Evolutionary conservation across 73 alveolate genomes (phyloP).

Genomic region (Paramecium pentaurelia): DNA sequence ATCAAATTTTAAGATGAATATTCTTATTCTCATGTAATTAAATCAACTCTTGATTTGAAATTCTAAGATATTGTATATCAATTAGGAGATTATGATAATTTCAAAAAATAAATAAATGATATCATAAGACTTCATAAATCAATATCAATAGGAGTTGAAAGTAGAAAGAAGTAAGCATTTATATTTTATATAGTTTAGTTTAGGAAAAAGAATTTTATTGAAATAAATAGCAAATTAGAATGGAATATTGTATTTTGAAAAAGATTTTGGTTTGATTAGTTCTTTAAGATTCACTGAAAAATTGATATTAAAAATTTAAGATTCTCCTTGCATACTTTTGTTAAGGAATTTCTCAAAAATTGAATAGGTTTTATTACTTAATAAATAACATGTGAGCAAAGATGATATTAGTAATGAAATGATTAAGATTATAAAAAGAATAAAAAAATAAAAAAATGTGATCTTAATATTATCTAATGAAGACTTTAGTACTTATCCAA

Average conservation of each 20-base stretch:
- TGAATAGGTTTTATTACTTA: not conserved
- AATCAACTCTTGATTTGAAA: not conserved
- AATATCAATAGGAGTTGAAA: not conserved
- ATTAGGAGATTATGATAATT: not conserved
- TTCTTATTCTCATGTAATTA: not conserved
- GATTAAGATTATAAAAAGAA: not conserved
- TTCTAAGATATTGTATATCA: not conserved
- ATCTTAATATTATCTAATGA: not conserved
- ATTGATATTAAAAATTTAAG: not conserved
- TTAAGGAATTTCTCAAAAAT: not conserved
- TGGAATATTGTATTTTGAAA: not conserved
- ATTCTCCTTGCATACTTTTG: not conserved
- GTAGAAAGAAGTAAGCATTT: not conserved
- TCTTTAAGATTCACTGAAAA: not conserved
- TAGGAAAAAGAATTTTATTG: conserved; percentile 19
- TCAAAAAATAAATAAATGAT: not conserved
- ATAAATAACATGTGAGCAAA: not conserved
- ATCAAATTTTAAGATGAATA: not conserved
- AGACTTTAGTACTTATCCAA: not conserved
- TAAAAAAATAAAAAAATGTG: not conserved
- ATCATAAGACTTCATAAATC: not conserved
- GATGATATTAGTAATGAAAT: not conserved
- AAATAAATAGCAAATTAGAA: not conserved
- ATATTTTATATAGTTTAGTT: not conserved
- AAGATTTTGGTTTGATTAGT: not conserved